Base-by-base conservation (phyloP, 345 rosid species). In the Triadica sebifera region DNA sequence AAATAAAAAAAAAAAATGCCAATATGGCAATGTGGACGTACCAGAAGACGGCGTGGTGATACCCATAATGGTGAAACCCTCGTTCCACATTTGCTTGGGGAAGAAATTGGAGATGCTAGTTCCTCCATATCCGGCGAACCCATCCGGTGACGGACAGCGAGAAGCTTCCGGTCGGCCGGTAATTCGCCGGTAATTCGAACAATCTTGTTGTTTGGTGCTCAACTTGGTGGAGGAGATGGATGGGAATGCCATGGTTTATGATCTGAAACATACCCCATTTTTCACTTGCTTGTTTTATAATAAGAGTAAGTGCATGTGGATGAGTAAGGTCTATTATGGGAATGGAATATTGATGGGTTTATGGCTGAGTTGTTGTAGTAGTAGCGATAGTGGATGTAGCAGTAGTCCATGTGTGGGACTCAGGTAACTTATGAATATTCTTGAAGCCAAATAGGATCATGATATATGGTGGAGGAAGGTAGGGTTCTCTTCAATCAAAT, bases 361-460 rank as follows among this genome's bases (percentile, higher is more conserved):
- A 29, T 29, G 34, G 34, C 34, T 29, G 1, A 29, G 34, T 29
- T n/a, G n/a, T n/a, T n/a, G n/a, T n/a, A 4, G 46, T 0, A 12
- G 25, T 24, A 20, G n/a, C n/a, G n/a, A n/a, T n/a, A n/a, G n/a
- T n/a, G n/a, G n/a, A n/a, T n/a, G n/a, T n/a, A n/a, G n/a, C n/a
- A n/a, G 3, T n/a, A 16, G 53, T 24, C 79, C 79, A 76, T 25
- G 12, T 55, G 68, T 76, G 75, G 17, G 86, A 76, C 37, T 76
- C 77, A 2, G 87, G 85, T 43, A 79, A 64, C 8, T 39, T 53
- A 8, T 6, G 65, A 64, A 65, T 50, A 13, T 53, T 59, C 3
- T 65, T 49, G 74, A 79, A 84, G 47, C 81, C 83, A 34, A 71
- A 6, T 1, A 85, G 85, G 72, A 71, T 37, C 46, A 72, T 64